phyloP scores from a whole-genome alignment of 768 basidiomycete species.

The Epithele typhae region DNA sequence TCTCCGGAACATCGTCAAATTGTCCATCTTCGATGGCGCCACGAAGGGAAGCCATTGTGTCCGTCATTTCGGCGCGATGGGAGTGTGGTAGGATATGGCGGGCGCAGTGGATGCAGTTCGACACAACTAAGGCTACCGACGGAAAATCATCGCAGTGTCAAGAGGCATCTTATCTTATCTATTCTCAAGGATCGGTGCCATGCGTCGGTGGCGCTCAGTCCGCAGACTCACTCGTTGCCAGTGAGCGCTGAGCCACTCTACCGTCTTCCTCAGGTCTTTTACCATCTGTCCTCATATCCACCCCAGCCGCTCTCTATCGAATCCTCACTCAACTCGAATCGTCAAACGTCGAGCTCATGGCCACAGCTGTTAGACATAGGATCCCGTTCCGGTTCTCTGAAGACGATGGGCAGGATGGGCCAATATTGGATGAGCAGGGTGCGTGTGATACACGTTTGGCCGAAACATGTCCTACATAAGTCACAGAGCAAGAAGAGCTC shows the following conservation, averaged over 20 bases:
- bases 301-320: too few relatives aligned
- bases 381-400: conserved; percentile 20
- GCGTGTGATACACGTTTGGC: neutral
- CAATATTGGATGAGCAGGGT: conserved; percentile 27
- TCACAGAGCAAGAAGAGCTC: conserved; percentile 25
- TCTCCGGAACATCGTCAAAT: conserved; percentile 56
- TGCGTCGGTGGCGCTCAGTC: too few relatives aligned
- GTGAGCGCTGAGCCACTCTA: too few relatives aligned
- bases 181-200: neutral
- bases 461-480: neutral
- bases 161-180: neutral
- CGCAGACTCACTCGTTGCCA: too few relatives aligned
- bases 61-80: neutral
- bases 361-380: conserved; percentile 16
- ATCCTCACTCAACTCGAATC: neutral
- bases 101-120: too few relatives aligned
- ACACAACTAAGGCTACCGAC: neutral
- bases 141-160: neutral
- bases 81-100: neutral
- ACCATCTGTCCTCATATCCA: too few relatives aligned
- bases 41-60: neutral
- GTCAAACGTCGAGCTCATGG: too few relatives aligned
- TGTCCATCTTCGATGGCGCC: conserved; percentile 43
- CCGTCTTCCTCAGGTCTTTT: too few relatives aligned
- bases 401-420: conserved; percentile 13